Base-by-base conservation (phyloP, 2,329 filamentous ascomycete genomes). In the Thermochaetoides dissita region DNA sequence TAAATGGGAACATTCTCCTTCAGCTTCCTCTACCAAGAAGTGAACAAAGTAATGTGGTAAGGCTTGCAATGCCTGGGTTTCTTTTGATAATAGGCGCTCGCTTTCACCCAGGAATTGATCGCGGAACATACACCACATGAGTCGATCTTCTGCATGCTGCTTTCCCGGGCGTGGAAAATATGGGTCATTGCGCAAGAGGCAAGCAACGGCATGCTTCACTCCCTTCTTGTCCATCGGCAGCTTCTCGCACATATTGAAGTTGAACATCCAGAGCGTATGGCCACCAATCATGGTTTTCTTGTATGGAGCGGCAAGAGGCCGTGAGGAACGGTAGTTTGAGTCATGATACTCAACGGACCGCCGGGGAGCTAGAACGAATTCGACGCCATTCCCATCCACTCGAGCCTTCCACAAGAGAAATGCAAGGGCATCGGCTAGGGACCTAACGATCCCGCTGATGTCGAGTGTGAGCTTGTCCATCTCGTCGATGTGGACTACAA, bases 101-200 rank as follows among this genome's bases (percentile, higher is more conserved):
- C 34, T 36, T 9, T 36, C 11, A 17, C 17, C 37, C 7, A 52
- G 39, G 33, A 49, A 53, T 6, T 38, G 34, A 7, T 8, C 8
- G 31, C 41, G 44, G 37, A 61, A 60, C 6, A 40, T 12, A 1
- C 39, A 10, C 57, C 57, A 59, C 0, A 57, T 47, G 1, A 12
- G 7, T 7, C 40, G 28, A 11, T 57, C 54, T 1, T 37, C 11
- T 2, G 32, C 28, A 7, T 35, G 1, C 46, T 47, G 6, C 7
- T 28, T 17, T 7, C 37, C 34, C 10, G 45, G 45, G 17, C 40
- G 59, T 2, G 69, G 69, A 48, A 62, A 74, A 43, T 62, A 76
- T 0, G 67, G 69, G 42, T 74, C 70, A 39, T 74, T 76, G 5
- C 56, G 54, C 50, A 59, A 64, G 38, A 71, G 74, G 0, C 63